Evolutionary conservation across 441 rosid genomes (phyloP).

Genomic region (Dalechampia spathulata): DNA sequence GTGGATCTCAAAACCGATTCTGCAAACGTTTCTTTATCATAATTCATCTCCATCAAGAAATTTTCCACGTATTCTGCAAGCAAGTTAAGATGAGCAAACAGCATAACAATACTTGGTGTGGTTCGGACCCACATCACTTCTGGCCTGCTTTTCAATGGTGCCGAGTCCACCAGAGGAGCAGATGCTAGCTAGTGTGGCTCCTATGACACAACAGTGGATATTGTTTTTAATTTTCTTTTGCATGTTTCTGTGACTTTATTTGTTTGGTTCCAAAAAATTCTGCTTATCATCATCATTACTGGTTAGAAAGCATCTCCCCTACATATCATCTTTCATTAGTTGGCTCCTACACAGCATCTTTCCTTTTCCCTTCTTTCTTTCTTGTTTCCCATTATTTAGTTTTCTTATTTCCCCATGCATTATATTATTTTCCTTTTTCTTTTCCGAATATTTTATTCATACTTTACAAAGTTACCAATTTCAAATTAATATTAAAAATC

Average conservation of each 20-base stretch:
- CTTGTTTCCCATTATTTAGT: background rate
- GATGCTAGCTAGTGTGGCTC: conserved; percentile 10
- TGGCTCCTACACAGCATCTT: background rate
- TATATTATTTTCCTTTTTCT: background rate
- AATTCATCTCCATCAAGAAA: too few species aligned
- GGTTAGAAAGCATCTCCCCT: conserved; percentile 3
- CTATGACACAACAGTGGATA: conserved; percentile 10
- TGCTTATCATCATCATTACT: conserved; percentile 20
- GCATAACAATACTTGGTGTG: too few species aligned
- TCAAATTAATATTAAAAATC: too few species aligned
- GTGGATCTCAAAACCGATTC: too few species aligned
- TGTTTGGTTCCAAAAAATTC: conserved; percentile 13
- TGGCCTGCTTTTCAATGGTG: background rate
- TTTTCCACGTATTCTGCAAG: too few species aligned
- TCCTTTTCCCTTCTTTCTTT: background rate
- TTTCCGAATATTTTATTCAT: too few species aligned
- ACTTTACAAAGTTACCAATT: too few species aligned
- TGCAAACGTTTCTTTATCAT: too few species aligned
- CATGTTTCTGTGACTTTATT: background rate
- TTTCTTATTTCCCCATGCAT: background rate
- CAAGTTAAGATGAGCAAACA: too few species aligned
- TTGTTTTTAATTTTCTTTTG: background rate
- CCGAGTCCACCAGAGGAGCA: conserved; percentile 6
- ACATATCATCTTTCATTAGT: background rate
- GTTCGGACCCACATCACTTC: conserved; percentile 18